These are phyloP conservation scores for Ciborinia camelliae DNA, from an alignment of 2,329 filamentous ascomycete species.

Conservation along the genomic window DNA sequence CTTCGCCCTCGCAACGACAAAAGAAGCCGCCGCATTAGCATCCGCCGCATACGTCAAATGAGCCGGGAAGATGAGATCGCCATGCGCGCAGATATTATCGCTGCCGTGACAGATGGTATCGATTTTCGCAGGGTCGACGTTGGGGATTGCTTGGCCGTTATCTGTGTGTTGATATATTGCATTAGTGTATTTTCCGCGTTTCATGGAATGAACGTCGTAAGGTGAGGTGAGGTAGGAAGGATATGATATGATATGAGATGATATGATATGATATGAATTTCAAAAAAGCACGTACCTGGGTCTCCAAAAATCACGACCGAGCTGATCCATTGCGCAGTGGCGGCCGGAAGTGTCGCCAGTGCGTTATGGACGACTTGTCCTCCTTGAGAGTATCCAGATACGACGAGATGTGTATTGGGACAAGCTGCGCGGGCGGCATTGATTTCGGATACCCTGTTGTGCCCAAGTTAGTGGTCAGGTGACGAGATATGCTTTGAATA, in stretches of 20 bases:
- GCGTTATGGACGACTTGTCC: constrained; percentile 45
- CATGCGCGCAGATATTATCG: constrained; percentile 50
- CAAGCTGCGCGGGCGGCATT: constrained; percentile 37
- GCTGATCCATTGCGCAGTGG: constrained; percentile 37
- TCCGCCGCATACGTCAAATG: constrained; percentile 42
- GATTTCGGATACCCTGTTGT: constrained; percentile 36
- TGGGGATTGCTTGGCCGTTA: constrained; percentile 26
- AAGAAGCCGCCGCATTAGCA: constrained; percentile 40
- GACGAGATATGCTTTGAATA: background rate
- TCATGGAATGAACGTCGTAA: background rate
- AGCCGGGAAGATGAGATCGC: constrained; percentile 41
- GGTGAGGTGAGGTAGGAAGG: too few species aligned
- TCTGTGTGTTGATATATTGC: constrained; percentile 21
- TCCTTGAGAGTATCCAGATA: constrained; percentile 45
- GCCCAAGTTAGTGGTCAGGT: constrained; percentile 9
- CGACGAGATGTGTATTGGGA: constrained; percentile 41
- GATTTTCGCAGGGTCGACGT: constrained; percentile 31
- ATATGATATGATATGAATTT: background rate
- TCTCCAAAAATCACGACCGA: constrained; percentile 46
- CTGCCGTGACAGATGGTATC: constrained; percentile 48
- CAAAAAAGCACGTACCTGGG: constrained; percentile 35
- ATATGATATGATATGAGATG: too few species aligned
- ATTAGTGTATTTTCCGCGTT: background rate
- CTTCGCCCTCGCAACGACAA: constrained; percentile 36
- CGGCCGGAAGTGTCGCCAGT: constrained; percentile 35